phyloP scores from a whole-genome alignment of 352 stramenopile species.

The Thraustochytrium sp. region DNA sequence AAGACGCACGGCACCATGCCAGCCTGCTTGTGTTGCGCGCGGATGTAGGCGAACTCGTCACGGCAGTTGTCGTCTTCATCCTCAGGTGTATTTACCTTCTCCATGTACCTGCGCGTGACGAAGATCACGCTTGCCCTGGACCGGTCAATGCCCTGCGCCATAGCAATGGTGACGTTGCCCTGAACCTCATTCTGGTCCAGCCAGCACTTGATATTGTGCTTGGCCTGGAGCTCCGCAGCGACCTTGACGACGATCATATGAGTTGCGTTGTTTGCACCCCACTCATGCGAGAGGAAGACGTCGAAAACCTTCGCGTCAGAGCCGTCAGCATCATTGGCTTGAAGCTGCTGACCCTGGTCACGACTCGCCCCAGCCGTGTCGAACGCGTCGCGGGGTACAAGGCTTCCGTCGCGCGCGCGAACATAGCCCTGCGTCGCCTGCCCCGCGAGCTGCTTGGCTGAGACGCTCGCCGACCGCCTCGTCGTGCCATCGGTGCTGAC shows the following conservation, averaged over 20 bases:
- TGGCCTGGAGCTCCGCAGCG: neutral
- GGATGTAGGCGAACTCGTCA: neutral
- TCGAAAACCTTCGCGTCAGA: neutral
- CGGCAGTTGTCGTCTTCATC: neutral
- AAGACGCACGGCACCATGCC: neutral
- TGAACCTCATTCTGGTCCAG: neutral
- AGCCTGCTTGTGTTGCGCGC: neutral
- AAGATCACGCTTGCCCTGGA: neutral
- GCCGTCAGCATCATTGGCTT: too few relatives aligned
- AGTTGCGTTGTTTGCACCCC: neutral
- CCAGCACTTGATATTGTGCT: neutral
- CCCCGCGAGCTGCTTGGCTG: too few relatives aligned
- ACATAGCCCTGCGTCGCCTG: neutral
- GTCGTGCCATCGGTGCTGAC: neutral
- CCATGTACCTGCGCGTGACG: neutral
- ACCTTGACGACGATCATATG: neutral
- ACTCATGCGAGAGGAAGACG: neutral
- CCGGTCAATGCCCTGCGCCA: neutral
- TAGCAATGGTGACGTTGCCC: neutral
- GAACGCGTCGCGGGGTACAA: neutral
- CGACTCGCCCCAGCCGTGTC: neutral
- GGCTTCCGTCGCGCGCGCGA: neutral
- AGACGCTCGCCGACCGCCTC: neutral
- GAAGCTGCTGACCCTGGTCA: neutral
- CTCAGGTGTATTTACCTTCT: neutral